Percentiles rank a stretch among this genome's conserved stretches.
Conservation (phyloP, 768 basidiomycete species). For the Macrocybe gigantea region DNA sequence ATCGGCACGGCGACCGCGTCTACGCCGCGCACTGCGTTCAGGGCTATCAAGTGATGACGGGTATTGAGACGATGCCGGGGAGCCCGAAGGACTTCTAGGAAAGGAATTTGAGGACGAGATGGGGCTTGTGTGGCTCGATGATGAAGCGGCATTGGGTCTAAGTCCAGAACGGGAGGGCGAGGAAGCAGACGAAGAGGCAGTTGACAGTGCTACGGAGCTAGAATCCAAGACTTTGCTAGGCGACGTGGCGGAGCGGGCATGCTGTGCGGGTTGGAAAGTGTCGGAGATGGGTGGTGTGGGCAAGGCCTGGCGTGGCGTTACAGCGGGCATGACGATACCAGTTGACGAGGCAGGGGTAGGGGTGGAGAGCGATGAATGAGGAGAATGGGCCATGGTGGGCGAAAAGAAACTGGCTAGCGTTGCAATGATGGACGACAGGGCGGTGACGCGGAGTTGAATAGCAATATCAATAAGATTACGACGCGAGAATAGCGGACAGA, state of each 20-base stretch:
- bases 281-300: neutral
- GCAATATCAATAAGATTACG: neutral
- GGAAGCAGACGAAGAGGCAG: too few species aligned
- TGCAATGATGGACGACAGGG: neutral
- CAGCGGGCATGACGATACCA: neutral
- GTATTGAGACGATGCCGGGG: neutral
- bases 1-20: too few species aligned
- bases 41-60: too few species aligned
- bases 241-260: too few species aligned
- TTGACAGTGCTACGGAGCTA: too few species aligned
- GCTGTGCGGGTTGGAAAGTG: neutral
- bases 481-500: neutral
- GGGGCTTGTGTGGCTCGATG: neutral
- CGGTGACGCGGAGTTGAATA: slow-evolving; percentile 2
- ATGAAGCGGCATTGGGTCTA: too few species aligned
- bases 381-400: slow-evolving; percentile 6
- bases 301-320: neutral
- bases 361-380: slow-evolving; percentile 9
- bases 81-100: neutral
- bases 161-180: too few species aligned
- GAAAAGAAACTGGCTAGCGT: slow-evolving; percentile 1
- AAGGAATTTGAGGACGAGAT: neutral
- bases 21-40: too few species aligned
- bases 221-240: too few species aligned
- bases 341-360: slow-evolving; percentile 1